Evolutionary conservation across 2,329 filamentous ascomycete species (phyloP), one percentile per base, ranked within the genome.

Genomic region (Chaetomium globosum): DNA sequence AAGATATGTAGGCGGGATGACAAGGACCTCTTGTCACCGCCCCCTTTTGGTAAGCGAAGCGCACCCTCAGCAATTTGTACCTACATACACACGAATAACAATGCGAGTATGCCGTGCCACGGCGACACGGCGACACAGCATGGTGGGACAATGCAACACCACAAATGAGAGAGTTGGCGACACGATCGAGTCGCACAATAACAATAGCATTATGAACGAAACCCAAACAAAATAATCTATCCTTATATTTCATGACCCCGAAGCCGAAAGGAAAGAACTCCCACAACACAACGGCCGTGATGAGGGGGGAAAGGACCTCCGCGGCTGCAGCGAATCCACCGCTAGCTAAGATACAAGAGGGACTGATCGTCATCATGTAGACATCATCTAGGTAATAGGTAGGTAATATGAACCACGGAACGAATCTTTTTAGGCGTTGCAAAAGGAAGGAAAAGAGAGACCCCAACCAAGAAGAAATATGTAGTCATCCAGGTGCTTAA

Each of bases 391-490:
- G 26, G 26, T 26, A 26, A 26, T 26, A 36, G 33, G 31, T 33
- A 33, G 19, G 46, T 48, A 48, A 21, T 48, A 48, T 21, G 8
- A 48, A 48, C 21, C 19, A n/a, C 39, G 39, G 39, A 43, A 43
- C 46, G 9, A 30, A 30, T 30, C 16, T 31, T 53, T 28, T 28
- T 28, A 12, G 13, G 51, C 26, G 19, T 53, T n/a, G 51, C 26
- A 53, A 53, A 31, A 8, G 26, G 26, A 53, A 30, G 51, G 13
- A 28, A 30, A 4, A 30, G 51, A 19, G 7, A 28, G 13, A 13
- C 16, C 51, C 56, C n/a, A 57, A n/a, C 39, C 56, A 49, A 48
- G 39, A 59, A 49, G 9, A n/a, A 30, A 19, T n/a, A n/a, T n/a
- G n/a, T n/a, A 28, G 26, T 12, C 51, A 53, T 30, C 28, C 30